Conservation (phyloP, 2,329 filamentous ascomycete species). For the Cadophora sp. region DNA sequence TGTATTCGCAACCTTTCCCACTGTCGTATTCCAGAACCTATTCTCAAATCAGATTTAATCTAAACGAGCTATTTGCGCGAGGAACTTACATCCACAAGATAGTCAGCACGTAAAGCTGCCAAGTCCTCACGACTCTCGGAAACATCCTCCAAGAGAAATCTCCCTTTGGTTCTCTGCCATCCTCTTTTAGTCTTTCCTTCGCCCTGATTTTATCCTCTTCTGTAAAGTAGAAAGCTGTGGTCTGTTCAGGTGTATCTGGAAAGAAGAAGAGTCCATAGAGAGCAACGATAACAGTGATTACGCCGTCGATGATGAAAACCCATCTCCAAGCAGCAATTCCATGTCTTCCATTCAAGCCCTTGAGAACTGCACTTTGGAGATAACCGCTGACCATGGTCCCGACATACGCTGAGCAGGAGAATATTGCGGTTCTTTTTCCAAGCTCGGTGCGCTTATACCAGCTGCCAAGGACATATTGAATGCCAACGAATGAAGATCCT, state of each 20-base stretch:
- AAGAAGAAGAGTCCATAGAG: slow-evolving; percentile 52
- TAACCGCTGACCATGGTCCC: slow-evolving; percentile 53
- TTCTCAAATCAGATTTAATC: not conserved
- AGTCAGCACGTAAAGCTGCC: slow-evolving; percentile 70
- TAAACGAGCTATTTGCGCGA: slow-evolving; percentile 41
- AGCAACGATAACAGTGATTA: slow-evolving; percentile 42
- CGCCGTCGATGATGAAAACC: slow-evolving; percentile 54
- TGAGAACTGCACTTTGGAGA: slow-evolving; percentile 50
- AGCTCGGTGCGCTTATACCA: slow-evolving; percentile 53
- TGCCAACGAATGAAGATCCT: slow-evolving; percentile 53
- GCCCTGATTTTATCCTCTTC: slow-evolving; percentile 48
- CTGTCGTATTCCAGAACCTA: slow-evolving; percentile 25
- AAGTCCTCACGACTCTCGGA: slow-evolving; percentile 61
- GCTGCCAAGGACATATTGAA: slow-evolving; percentile 49
- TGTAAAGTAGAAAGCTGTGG: slow-evolving; percentile 48
- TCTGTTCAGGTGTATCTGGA: slow-evolving; percentile 50
- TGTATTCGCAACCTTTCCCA: slow-evolving; percentile 52
- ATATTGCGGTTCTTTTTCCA: slow-evolving; percentile 50
- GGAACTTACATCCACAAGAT: slow-evolving; percentile 54
- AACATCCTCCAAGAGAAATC: slow-evolving; percentile 56
- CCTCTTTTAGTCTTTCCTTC: slow-evolving; percentile 50
- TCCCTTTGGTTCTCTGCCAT: slow-evolving; percentile 48
- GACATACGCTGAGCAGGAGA: slow-evolving; percentile 46
- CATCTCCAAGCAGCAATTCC: slow-evolving; percentile 51
- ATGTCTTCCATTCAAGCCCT: slow-evolving; percentile 47